Conservation (phyloP, 768 basidiomycete species). For the Dacryopinax primogenitus region DNA sequence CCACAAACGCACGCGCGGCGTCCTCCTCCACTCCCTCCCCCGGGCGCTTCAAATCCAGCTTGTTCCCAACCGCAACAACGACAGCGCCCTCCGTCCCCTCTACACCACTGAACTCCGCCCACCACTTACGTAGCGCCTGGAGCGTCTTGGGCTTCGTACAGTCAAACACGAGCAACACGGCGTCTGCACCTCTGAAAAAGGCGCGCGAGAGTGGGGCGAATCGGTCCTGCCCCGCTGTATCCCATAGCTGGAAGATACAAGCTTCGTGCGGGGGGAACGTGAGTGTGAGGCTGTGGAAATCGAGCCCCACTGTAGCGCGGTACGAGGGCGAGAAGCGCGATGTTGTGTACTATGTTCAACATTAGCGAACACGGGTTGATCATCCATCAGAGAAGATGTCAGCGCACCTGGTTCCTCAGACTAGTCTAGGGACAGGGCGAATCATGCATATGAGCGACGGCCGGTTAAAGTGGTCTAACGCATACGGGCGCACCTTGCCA, state of each 20-base stretch:
- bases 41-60: conserved; percentile 44
- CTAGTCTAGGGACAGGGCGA: conserved; percentile 16
- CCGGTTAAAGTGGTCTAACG: conserved; percentile 3
- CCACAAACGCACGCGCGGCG: conserved; percentile 43
- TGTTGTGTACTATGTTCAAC: conserved; percentile 48
- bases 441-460: background rate
- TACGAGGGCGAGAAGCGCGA: conserved; percentile 64
- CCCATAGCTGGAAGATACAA: conserved; percentile 61
- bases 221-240: conserved; percentile 78
- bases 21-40: conserved; percentile 24
- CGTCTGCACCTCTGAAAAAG: conserved; percentile 78
- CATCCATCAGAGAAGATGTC: background rate
- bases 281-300: conserved; percentile 68
- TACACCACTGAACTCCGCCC: conserved; percentile 56
- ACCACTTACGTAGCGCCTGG: conserved; percentile 53
- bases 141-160: conserved; percentile 55
- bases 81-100: conserved; percentile 53
- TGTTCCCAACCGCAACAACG: conserved; percentile 60
- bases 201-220: conserved; percentile 71
- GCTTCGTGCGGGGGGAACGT: conserved; percentile 29
- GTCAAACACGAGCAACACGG: conserved; percentile 69
- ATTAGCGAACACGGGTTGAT: background rate
- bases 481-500: conserved; percentile 47
- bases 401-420: conserved; percentile 19
- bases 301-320: conserved; percentile 77